phyloP scores from a whole-genome alignment of 495 filamentous ascomycete genomes.

The Thermochaetoides thermophila region DNA sequence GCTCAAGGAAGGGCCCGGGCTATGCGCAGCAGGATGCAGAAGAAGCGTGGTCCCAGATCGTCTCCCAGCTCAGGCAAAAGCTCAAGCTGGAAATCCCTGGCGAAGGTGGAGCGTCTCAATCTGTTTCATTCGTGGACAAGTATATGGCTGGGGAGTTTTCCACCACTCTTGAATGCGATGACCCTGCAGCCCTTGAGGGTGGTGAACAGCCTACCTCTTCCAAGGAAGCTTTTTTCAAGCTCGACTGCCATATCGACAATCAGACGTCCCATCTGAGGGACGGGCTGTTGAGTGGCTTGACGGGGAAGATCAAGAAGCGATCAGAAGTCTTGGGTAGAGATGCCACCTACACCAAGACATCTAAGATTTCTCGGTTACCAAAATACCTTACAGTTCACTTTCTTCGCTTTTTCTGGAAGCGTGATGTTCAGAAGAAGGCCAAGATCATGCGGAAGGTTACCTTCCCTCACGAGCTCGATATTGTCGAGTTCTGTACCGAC shows the following conservation, averaged over 20 bases:
- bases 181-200: constrained; percentile 56
- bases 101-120: constrained; percentile 24
- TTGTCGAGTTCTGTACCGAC: constrained; percentile 89
- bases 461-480: constrained; percentile 84
- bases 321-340: constrained; percentile 66
- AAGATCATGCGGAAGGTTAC: constrained; percentile 99
- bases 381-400: constrained; percentile 96
- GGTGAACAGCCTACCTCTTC: constrained; percentile 53
- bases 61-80: constrained; percentile 71
- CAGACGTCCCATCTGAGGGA: constrained; percentile 82
- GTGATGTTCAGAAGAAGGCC: constrained; percentile 86
- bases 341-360: constrained; percentile 75
- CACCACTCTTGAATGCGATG: constrained; percentile 67
- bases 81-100: constrained; percentile 44
- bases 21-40: constrained; percentile 96
- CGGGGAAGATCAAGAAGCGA: constrained; percentile 81
- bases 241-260: constrained; percentile 82
- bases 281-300: constrained; percentile 64
- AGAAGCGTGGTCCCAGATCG: constrained; percentile 94
- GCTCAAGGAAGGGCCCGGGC: constrained; percentile 60
- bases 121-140: constrained; percentile 70
- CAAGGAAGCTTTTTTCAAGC: constrained; percentile 73
- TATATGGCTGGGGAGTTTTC: constrained; percentile 74
- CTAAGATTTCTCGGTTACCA: constrained; percentile 73
- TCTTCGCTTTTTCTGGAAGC: constrained; percentile 95